These are phyloP conservation scores for Potentilla sterilis DNA, from an alignment of 306 rosid species.

Conservation along the genomic window DNA sequence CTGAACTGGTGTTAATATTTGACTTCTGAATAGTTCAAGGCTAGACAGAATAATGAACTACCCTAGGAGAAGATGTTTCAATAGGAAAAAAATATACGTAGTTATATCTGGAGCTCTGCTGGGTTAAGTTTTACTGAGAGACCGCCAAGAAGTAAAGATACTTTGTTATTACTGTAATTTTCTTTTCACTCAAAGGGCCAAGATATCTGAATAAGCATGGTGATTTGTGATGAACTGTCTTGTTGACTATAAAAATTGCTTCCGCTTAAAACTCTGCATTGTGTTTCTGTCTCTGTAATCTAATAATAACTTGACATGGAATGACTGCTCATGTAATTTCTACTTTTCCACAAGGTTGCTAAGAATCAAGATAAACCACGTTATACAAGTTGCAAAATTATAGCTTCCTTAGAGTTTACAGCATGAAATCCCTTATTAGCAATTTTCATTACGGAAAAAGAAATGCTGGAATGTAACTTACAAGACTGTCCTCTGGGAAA, in stretches of 20 bases:
- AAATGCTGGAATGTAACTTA: not conserved
- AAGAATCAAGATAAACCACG: not conserved
- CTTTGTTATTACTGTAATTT: not conserved
- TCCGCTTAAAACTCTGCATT: not conserved
- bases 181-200: not conserved
- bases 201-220: not conserved
- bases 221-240: not conserved
- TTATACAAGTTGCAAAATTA: slow-evolving; percentile 2
- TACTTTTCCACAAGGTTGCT: not conserved
- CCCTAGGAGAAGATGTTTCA: not conserved
- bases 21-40: not conserved
- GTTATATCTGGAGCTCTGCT: not conserved
- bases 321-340: not conserved
- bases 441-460: not conserved
- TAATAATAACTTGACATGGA: not conserved
- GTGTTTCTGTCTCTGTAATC: not conserved
- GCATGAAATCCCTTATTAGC: not conserved
- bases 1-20: not conserved
- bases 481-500: not conserved
- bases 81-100: not conserved
- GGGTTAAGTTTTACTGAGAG: not conserved
- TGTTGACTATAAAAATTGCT: not conserved
- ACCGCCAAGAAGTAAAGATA: not conserved
- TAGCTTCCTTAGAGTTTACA: not conserved
- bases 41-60: not conserved